Evolutionary conservation across 441 rosid genomes (phyloP).

Genomic region (Mallotus japonicus): DNA sequence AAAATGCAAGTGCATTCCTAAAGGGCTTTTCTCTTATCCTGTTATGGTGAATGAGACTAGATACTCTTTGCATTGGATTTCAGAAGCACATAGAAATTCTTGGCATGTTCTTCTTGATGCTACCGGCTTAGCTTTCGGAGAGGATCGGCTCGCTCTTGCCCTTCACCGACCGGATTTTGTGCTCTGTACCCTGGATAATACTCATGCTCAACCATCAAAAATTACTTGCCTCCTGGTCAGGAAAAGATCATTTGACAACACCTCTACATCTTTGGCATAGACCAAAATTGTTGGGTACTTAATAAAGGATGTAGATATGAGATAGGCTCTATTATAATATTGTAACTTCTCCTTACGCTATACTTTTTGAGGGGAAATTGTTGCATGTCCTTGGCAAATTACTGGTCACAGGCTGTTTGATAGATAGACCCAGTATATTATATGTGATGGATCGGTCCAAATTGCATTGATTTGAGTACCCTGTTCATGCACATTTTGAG

Average conservation of each 20-base stretch:
- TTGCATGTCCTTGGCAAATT: too few species aligned
- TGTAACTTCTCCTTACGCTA: not conserved
- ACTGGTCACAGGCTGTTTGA: too few species aligned
- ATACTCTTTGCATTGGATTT: constrained; percentile 66
- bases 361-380: not conserved
- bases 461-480: too few species aligned
- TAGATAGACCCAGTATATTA: too few species aligned
- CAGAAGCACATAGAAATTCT: constrained; percentile 59
- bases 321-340: not conserved
- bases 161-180: constrained; percentile 58
- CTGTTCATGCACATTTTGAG: too few species aligned
- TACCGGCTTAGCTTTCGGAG: constrained; percentile 42
- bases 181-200: constrained; percentile 39
- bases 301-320: not conserved
- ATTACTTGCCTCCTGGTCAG: constrained; percentile 60
- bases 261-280: constrained; percentile 24
- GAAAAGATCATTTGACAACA: constrained; percentile 49
- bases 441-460: too few species aligned
- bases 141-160: constrained; percentile 50
- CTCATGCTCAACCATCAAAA: constrained; percentile 32
- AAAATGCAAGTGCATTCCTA: constrained; percentile 54
- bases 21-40: constrained; percentile 56
- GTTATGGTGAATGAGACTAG: constrained; percentile 43
- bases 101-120: constrained; percentile 69
- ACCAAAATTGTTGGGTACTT: not conserved